Percentiles rank a stretch among this genome's conserved stretches.
Evolutionary conservation across 2,329 filamentous ascomycete genomes (phyloP).

Genomic region (Alternaria rosae): DNA sequence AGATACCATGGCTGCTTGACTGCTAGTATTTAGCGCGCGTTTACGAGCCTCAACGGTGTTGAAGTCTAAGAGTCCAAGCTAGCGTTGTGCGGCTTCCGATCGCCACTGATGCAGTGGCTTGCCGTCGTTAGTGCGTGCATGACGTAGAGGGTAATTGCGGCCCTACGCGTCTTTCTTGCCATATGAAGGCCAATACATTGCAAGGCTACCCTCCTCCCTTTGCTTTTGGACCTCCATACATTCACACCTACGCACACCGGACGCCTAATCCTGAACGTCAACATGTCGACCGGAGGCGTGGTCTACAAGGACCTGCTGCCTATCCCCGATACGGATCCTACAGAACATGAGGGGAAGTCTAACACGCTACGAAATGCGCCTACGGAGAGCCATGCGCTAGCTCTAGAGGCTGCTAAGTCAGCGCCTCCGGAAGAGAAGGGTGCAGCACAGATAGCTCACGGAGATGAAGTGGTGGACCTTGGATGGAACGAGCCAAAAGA

Average conservation of each 20-base stretch:
- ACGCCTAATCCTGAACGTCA: conserved; percentile 15
- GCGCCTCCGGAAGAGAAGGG: conserved; percentile 50
- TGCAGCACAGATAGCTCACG: conserved; percentile 52
- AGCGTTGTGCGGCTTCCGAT: conserved; percentile 1
- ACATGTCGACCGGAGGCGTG: conserved; percentile 40
- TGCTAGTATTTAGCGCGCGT: not conserved
- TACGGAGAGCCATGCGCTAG: conserved; percentile 58
- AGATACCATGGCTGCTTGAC: not conserved
- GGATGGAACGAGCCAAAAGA: conserved; percentile 72
- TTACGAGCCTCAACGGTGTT: not conserved
- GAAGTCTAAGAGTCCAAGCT: not conserved
- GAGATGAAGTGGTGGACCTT: conserved; percentile 67
- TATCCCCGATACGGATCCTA: conserved; percentile 43
- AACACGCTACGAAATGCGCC: conserved; percentile 51
- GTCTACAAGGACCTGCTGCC: conserved; percentile 49
- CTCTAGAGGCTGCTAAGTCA: conserved; percentile 51
- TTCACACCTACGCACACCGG: not conserved
- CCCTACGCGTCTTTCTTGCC: conserved; percentile 9
- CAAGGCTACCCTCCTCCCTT: not conserved
- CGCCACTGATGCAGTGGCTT: conserved; percentile 18
- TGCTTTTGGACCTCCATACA: not conserved
- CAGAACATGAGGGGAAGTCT: conserved; percentile 35
- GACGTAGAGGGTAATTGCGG: conserved; percentile 23
- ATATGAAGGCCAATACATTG: conserved; percentile 16
- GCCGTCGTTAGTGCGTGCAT: conserved; percentile 23